phyloP scores from a whole-genome alignment of 495 filamentous ascomycete genomes.

The Parathielavia hyrcaniae region DNA sequence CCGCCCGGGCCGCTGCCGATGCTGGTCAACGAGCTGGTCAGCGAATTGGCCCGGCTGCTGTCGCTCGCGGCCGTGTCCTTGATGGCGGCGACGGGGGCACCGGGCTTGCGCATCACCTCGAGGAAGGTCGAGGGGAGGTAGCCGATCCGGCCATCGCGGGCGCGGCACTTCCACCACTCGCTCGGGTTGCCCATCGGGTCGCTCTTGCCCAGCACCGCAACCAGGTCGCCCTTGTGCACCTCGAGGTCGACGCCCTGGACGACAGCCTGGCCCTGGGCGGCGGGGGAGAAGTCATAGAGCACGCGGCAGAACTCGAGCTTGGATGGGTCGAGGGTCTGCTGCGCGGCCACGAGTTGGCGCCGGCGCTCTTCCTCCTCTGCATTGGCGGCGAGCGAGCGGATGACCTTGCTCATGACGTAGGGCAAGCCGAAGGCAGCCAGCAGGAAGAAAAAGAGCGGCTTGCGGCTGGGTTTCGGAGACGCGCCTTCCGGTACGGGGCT shows the following conservation, averaged over 20 bases:
- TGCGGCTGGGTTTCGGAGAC: slow-evolving; percentile 71
- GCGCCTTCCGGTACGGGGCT: slow-evolving; percentile 33
- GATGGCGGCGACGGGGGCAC: slow-evolving; percentile 41
- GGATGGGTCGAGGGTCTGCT: slow-evolving; percentile 63
- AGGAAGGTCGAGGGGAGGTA: slow-evolving; percentile 88
- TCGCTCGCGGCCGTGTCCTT: slow-evolving; percentile 54
- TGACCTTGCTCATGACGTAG: slow-evolving; percentile 92
- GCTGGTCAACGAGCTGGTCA: slow-evolving; percentile 44
- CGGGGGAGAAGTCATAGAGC: slow-evolving; percentile 86
- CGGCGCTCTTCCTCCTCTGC: slow-evolving; percentile 72
- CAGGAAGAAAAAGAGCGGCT: slow-evolving; percentile 93
- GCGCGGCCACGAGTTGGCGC: slow-evolving; percentile 44
- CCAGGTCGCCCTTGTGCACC: slow-evolving; percentile 91
- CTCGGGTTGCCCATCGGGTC: slow-evolving; percentile 87
- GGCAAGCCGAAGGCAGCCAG: slow-evolving; percentile 90
- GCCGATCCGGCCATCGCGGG: slow-evolving; percentile 83
- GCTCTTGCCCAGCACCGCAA: slow-evolving; percentile 86
- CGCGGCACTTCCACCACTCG: slow-evolving; percentile 96
- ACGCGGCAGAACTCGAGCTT: slow-evolving; percentile 94
- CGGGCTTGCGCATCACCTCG: slow-evolving; percentile 64
- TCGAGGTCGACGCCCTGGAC: slow-evolving; percentile 75
- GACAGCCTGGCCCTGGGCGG: slow-evolving; percentile 50
- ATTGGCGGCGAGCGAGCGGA: slow-evolving; percentile 71
- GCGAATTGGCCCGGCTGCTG: slow-evolving; percentile 42
- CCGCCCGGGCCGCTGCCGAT: slow-evolving; percentile 34